Conservation (phyloP, 371 early-diverging fungal species). For the Haplosporangium sp. region DNA sequence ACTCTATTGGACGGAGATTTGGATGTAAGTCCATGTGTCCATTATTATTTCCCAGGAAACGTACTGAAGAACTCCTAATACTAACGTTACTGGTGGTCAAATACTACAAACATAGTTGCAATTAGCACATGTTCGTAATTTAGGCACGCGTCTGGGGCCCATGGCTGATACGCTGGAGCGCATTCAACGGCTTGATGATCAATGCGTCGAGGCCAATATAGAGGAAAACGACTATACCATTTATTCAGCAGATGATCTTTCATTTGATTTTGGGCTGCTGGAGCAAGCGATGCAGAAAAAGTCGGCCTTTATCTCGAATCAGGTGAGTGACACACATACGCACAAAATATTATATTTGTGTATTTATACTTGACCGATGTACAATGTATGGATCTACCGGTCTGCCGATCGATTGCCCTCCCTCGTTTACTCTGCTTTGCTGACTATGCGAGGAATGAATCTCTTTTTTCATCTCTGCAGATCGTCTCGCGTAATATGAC, state of each 20-base stretch:
- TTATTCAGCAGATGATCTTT: conserved; percentile 87
- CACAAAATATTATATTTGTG: not conserved
- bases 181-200: conserved; percentile 72
- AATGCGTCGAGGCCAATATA: conserved; percentile 85
- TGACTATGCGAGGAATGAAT: not conserved
- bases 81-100: not conserved
- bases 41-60: too few relatives aligned
- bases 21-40: conserved; percentile 54
- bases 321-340: conserved; percentile 55
- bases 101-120: conserved; percentile 63
- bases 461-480: conserved; percentile 50
- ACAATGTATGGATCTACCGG: too few relatives aligned
- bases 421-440: not conserved
- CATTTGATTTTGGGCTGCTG: conserved; percentile 85
- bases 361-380: too few relatives aligned
- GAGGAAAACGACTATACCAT: conserved; percentile 96
- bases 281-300: conserved; percentile 87
- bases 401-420: not conserved
- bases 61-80: not conserved
- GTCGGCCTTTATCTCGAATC: conserved; percentile 91
- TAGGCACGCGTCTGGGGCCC: conserved; percentile 62
- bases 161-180: conserved; percentile 66
- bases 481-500: conserved; percentile 89
- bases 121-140: conserved; percentile 67
- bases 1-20: conserved; percentile 78